Evolutionary conservation across 2,329 filamentous ascomycete genomes (phyloP), one percentile per base, ranked within the genome.

Genomic region (Xylariaceae sp.): DNA sequence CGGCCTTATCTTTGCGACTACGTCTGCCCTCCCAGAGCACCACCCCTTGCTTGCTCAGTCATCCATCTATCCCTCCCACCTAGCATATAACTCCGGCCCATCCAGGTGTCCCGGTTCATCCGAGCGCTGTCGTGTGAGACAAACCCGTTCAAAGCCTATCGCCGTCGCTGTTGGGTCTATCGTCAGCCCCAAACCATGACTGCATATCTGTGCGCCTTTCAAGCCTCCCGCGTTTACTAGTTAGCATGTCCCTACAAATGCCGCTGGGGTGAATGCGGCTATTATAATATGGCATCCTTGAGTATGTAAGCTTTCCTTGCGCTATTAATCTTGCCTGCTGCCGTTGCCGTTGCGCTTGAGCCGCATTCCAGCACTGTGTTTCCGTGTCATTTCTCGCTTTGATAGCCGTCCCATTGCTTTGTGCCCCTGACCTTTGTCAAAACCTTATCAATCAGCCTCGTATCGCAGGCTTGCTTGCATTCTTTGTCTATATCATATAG

Each of bases 251-350:
- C 41, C 44, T 29, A 31, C 37, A 38, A 39, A 40, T 45, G 40
- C 44, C 46, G 43, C 45, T 45, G 45, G 42, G 49, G 46, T 49
- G 48, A 54, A 52, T 52, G 48, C 54, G 47, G 50, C 52, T 54
- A 54, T 55, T 51, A 42, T 49, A 48, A 22, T 48, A 60, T 60
- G 56, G 52, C 56, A 35, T 56, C 56, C 41, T 48, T 60, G 40
- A 57, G 56, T 60, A 57, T 55, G 56, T 60, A 54, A 59, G 46
- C 52, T 48, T 40, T 34, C 41, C 22, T 28, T 4, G 31, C 35
- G 33, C 32, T 38, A 40, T 28, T 30, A 38, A 41, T 41, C 41
- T 35, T 35, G 33, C 8, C 31, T 16, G 8, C 31, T 16, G 15
- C 9, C 17, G 16, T 35, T 35, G 33, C 33, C 19, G 13, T 35